Base-by-base conservation (phyloP, 306 rosid species). In the Acacia melanoxylon region DNA sequence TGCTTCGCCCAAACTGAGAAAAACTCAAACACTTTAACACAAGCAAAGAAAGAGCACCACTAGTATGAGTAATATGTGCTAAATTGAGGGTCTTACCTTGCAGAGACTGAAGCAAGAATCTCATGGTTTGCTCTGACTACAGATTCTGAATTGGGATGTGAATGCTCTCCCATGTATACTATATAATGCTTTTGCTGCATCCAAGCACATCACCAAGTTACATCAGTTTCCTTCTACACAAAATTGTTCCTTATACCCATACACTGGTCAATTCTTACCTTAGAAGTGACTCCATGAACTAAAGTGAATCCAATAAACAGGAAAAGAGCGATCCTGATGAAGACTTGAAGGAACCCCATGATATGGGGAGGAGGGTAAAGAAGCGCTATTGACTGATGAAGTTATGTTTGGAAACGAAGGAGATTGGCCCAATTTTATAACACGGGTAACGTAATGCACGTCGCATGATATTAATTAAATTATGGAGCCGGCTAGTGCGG, bases 131-230 rank as follows among this genome's bases (percentile, higher is more conserved):
- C 92, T 77, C 85, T 78, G 80, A 90, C 46, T 52, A 85, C 93
- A 9, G 89, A 84, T 81, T 92, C 88, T 7, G 91, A 85, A 83
- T 85, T 90, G 58, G 91, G 88, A 75, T 89, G 91, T 52, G 89
- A 86, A 75, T 88, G 93, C 72, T 85, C 91, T 86, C 93, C 94
- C 88, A 89, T 86, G 84, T 92, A 92, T 61, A 92, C 83, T 76
- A 89, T 86, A 84, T 92, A 88, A 76, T 90, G 97, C 93, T 89
- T 56, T n/a, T 56, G 62, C 62, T 56, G 86, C 79, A 29, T 72
- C 78, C 71, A 46, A 11, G 62, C 27, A 74, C 8, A 69, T 63
- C 46, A 59, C 61, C 46, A 44, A 85, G 76, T 81, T 15, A 54
- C 17, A 33, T 14, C 20, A 85, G 74, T 81, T 66, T 67, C 12